A percentile compares a stretch with the other conserved stretches of the same genome.
Conservation (phyloP, 805 yeast genomes). For the Sugiyamaella boreocaroliniensis region DNA sequence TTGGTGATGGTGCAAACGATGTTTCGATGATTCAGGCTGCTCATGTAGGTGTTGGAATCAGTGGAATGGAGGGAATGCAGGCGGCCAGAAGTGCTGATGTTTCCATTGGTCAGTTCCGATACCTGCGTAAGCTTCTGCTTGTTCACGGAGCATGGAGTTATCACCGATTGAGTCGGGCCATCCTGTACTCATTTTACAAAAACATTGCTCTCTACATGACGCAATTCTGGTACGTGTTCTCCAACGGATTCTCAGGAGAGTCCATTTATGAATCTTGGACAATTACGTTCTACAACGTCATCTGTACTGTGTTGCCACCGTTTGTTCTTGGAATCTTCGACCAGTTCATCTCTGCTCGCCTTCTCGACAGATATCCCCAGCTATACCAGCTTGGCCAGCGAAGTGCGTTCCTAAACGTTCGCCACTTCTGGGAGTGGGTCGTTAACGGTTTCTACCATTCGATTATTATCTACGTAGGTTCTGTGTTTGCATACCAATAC, state of each 20-base stretch:
- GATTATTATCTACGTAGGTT: conserved; percentile 69
- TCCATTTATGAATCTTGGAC: conserved; percentile 98
- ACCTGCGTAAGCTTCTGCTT: conserved; percentile 67
- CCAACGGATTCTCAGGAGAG: conserved; percentile 90
- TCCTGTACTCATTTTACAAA: conserved; percentile 90
- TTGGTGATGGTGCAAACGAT: conserved; percentile 99
- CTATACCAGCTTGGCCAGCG: conserved; percentile 85
- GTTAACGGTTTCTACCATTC: conserved; percentile 93
- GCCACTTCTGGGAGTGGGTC: conserved; percentile 97
- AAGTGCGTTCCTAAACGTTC: conserved; percentile 81
- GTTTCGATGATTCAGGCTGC: conserved; percentile 99
- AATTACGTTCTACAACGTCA: conserved; percentile 87
- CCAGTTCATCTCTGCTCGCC: conserved; percentile 86
- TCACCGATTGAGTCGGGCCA: conserved; percentile 87
- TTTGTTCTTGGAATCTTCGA: conserved; percentile 94
- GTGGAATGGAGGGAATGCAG: conserved; percentile 99
- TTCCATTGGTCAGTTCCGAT: conserved; percentile 92
- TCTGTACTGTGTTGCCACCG: conserved; percentile 93
- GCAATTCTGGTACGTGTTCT: conserved; percentile 95
- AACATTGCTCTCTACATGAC: conserved; percentile 95
- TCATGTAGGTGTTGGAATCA: conserved; percentile 97
- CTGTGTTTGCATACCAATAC: conserved; percentile 57
- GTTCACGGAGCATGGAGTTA: conserved; percentile 99
- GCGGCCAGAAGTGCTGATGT: conserved; percentile 98
- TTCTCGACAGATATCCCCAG: conserved; percentile 87